phyloP scores from a whole-genome alignment of 1,139 yeast species.

The Sugiyamaella grinbergsii region DNA sequence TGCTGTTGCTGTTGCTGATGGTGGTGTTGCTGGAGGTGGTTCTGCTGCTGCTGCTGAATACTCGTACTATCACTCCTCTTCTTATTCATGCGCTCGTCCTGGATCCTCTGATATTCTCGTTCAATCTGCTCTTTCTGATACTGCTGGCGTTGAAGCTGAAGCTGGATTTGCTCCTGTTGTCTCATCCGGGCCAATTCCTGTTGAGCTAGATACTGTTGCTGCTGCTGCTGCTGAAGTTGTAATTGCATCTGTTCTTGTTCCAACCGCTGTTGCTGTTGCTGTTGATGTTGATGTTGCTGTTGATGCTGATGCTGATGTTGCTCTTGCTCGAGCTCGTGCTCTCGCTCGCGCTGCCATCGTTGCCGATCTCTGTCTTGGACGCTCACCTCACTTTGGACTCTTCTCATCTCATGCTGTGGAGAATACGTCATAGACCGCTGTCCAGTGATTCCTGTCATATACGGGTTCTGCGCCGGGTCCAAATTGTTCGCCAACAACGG shows the following conservation, averaged over 20 bases:
- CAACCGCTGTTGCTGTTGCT: constrained; percentile 10
- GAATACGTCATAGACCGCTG: not conserved
- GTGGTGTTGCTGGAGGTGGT: constrained; percentile 3
- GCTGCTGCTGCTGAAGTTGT: constrained; percentile 14
- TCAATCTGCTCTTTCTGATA: constrained; percentile 13
- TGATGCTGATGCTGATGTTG: constrained; percentile 18
- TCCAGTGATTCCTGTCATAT: not conserved
- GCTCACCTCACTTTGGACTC: not conserved
- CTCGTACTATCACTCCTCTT: not conserved
- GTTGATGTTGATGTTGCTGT: constrained; percentile 4
- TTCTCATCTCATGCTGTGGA: not conserved
- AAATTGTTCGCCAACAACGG: constrained; percentile 3
- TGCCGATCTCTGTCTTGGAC: not conserved
- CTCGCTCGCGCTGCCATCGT: not conserved
- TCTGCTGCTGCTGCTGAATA: constrained; percentile 8
- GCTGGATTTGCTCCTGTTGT: constrained; percentile 14
- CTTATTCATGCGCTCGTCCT: constrained; percentile 4
- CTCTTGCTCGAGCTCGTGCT: not conserved
- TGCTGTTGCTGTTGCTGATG: constrained; percentile 2
- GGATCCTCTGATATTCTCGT: constrained; percentile 11
- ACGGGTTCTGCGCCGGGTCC: constrained; percentile 1
- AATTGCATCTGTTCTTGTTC: not conserved
- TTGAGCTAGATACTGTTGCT: constrained; percentile 13
- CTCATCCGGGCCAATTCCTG: constrained; percentile 10
- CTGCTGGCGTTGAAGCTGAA: constrained; percentile 15